Evolutionary conservation across 1,284 basidiomycete genomes (phyloP).

Genomic region (Ceratobasidium sp.): DNA sequence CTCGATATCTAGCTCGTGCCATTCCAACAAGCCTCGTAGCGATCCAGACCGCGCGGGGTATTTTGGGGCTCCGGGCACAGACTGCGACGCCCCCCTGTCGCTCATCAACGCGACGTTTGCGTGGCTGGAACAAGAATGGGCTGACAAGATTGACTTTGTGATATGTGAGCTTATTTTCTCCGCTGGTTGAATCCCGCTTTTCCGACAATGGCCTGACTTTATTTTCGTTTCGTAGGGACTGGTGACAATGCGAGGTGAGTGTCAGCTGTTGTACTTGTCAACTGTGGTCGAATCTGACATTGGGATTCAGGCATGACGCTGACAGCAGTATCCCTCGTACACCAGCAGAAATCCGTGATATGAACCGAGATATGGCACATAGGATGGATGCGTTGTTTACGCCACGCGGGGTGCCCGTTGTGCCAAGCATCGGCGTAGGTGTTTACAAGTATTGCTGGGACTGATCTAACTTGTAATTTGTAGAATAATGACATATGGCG

Average conservation of each 20-base stretch:
- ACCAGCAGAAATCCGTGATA: slow-evolving; percentile 81
- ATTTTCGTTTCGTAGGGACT: slow-evolving; percentile 71
- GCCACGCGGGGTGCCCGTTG: slow-evolving; percentile 79
- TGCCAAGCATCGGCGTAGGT: slow-evolving; percentile 80
- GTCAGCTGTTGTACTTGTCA: background rate
- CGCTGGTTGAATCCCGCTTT: background rate
- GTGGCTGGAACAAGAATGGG: slow-evolving; percentile 85
- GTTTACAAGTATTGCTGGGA: too few species aligned
- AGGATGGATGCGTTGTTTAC: slow-evolving; percentile 81
- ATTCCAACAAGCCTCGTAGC: slow-evolving; percentile 67
- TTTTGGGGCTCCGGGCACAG: slow-evolving; percentile 77
- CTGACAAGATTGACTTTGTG: slow-evolving; percentile 89
- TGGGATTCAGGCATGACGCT: slow-evolving; percentile 81
- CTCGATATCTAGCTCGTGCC: slow-evolving; percentile 71
- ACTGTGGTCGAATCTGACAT: background rate
- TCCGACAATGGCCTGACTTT: background rate
- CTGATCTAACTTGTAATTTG: slow-evolving; percentile 53
- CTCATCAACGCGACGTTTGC: slow-evolving; percentile 87
- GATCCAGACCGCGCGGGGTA: slow-evolving; percentile 60
- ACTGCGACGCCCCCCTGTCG: slow-evolving; percentile 86
- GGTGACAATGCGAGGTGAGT: slow-evolving; percentile 89
- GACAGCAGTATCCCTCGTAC: slow-evolving; percentile 86
- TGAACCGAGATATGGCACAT: slow-evolving; percentile 77
- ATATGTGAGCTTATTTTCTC: slow-evolving; percentile 68
- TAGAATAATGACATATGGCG: slow-evolving; percentile 92